Conservation (phyloP, 1,284 basidiomycete genomes). For the Irpex sp. region DNA sequence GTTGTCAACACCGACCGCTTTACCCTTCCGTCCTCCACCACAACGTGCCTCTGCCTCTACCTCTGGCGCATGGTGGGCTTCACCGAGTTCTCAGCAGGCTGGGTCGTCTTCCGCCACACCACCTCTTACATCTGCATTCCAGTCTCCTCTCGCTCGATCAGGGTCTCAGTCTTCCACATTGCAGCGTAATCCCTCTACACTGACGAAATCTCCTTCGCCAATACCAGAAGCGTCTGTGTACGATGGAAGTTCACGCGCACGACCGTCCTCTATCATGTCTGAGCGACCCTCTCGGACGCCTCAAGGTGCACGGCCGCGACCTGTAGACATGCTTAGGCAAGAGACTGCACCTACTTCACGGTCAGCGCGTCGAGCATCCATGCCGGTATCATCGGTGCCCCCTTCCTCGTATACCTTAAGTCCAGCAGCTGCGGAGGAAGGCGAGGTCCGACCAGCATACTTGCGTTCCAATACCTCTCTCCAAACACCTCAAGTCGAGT, state of each 20-base stretch:
- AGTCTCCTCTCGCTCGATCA: conserved; percentile 21
- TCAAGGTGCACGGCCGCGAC: conserved; percentile 10
- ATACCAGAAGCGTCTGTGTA: conserved; percentile 5
- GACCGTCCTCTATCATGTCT: conserved; percentile 12
- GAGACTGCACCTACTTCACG: conserved; percentile 3
- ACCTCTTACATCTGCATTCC: conserved; percentile 24
- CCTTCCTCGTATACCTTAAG: neutral
- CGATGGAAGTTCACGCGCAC: conserved; percentile 1
- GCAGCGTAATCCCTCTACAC: conserved; percentile 17
- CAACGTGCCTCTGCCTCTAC: conserved; percentile 13
- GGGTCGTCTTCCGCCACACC: conserved; percentile 16
- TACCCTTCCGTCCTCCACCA: conserved; percentile 25
- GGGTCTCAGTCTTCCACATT: conserved; percentile 12
- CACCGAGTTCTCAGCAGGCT: conserved; percentile 1
- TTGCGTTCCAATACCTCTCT: conserved; percentile 12
- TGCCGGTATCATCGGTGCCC: conserved; percentile 1
- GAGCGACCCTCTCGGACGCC: conserved; percentile 12
- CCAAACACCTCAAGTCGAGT: conserved; percentile 10
- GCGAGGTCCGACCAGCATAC: neutral
- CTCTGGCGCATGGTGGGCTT: conserved; percentile 9
- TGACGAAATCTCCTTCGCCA: conserved; percentile 5
- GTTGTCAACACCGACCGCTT: conserved; percentile 18
- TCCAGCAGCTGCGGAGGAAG: neutral
- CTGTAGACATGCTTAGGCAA: conserved; percentile 10
- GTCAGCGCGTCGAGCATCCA: conserved; percentile 1